Conservation (phyloP, 1,284 basidiomycete species). For the Ustilago nuda region DNA sequence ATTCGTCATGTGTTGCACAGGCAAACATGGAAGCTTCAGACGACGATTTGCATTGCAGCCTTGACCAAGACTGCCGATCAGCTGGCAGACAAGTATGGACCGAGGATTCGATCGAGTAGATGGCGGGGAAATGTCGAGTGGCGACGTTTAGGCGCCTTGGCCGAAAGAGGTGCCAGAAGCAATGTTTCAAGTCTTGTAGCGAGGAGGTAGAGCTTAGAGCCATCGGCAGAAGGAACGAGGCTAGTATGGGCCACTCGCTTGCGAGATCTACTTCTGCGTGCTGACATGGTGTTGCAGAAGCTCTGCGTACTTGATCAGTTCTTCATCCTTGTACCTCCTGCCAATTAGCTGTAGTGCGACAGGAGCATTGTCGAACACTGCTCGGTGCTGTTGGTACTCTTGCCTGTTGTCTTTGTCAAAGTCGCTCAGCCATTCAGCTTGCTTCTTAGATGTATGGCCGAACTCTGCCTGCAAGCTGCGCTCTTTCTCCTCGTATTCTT, state of each 20-base stretch:
- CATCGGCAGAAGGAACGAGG: conserved; percentile 18
- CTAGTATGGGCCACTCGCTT: conserved; percentile 18
- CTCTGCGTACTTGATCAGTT: conserved; percentile 40
- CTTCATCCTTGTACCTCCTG: conserved; percentile 42
- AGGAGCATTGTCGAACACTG: conserved; percentile 49
- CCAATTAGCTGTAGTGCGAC: conserved; percentile 53
- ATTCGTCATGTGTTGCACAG: no score
- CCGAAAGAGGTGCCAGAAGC: conserved; percentile 19
- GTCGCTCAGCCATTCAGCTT: conserved; percentile 16
- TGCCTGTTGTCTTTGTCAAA: conserved; percentile 26
- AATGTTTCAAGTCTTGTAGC: conserved; percentile 27
- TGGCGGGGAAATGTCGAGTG: conserved; percentile 51
- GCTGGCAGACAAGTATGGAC: conserved; percentile 11
- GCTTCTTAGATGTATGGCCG: conserved; percentile 4
- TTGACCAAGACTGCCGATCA: background rate
- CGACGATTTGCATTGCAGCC: background rate
- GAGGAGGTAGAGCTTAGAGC: conserved; percentile 21
- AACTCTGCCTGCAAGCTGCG: conserved; percentile 4
- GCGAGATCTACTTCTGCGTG: background rate
- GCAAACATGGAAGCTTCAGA: background rate
- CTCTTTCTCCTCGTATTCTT: conserved; percentile 16
- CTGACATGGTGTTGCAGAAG: conserved; percentile 28
- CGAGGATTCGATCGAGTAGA: conserved; percentile 38
- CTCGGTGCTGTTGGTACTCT: conserved; percentile 41
- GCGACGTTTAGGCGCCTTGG: conserved; percentile 22